These are phyloP conservation scores for Brassica napus DNA, from an alignment of 345 rosid genomes.

Conservation along the genomic window DNA sequence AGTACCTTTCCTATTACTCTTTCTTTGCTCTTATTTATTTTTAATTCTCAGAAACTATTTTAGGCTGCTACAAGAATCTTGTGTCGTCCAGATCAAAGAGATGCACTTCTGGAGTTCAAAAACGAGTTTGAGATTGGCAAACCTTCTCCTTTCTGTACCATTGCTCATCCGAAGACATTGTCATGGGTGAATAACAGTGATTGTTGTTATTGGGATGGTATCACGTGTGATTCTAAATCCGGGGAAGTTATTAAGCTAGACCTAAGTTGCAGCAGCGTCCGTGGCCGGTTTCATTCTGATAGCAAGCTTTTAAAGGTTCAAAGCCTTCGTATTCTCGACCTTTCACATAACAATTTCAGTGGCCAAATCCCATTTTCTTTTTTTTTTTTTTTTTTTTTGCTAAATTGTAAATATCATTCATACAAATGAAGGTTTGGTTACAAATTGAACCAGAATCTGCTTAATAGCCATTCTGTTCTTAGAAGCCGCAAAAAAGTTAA, in stretches of 20 bases:
- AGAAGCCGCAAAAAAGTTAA: too few relatives aligned
- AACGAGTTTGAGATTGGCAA: background rate
- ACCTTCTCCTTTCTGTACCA: background rate
- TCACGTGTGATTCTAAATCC: background rate
- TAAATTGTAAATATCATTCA: too few relatives aligned
- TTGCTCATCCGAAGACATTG: background rate
- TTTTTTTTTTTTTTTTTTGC: too few relatives aligned
- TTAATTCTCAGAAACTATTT: background rate
- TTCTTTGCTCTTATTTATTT: background rate
- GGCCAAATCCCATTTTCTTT: background rate
- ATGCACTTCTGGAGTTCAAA: background rate
- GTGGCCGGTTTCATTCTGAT: background rate
- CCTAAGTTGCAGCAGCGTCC: background rate
- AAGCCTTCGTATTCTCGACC: background rate
- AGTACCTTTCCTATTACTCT: background rate
- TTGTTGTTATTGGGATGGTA: background rate
- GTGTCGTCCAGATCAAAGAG: background rate
- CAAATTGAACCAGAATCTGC: too few relatives aligned
- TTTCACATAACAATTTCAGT: background rate
- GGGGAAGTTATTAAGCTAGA: background rate
- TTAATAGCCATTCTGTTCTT: too few relatives aligned
- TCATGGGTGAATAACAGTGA: background rate
- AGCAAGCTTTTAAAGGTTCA: slow-evolving; percentile 23
- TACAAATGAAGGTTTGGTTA: too few relatives aligned
- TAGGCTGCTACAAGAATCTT: background rate